These are phyloP conservation scores for Dictyostelium intermedium DNA, from an alignment of 78 protist genomes.

Conservation along the genomic window DNA sequence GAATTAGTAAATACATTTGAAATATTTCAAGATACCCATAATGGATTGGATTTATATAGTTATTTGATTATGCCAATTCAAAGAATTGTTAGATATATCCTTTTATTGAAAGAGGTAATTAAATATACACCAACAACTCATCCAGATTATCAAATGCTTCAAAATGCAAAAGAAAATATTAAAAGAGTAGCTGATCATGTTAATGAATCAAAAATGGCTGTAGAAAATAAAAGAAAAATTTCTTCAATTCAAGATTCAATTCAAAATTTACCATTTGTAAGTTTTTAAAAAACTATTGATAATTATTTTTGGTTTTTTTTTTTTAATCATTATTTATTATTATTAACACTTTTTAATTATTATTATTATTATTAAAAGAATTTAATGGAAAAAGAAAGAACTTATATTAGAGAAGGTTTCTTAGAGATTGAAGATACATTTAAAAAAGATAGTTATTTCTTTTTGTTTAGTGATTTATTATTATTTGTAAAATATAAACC, in stretches of 20 bases:
- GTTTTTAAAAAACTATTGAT: no score
- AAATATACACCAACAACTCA: constrained; percentile 62
- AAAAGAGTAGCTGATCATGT: constrained; percentile 61
- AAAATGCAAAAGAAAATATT: constrained; percentile 48
- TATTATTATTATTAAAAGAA: not conserved
- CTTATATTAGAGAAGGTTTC: constrained; percentile 73
- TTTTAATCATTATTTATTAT: not conserved
- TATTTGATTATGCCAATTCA: constrained; percentile 79
- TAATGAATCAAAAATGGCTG: constrained; percentile 57
- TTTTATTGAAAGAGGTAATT: constrained; percentile 51
- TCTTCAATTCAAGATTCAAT: constrained; percentile 53
- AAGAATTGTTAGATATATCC: constrained; percentile 50
- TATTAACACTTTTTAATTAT: not conserved
- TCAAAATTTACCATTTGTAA: constrained; percentile 7
- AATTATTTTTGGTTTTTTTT: not conserved
- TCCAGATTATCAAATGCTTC: constrained; percentile 36
- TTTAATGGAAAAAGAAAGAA: constrained; percentile 40
- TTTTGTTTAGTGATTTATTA: constrained; percentile 55
- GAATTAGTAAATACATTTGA: constrained; percentile 66
- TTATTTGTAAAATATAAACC: constrained; percentile 69
- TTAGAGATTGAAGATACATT: constrained; percentile 67
- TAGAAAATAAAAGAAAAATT: constrained; percentile 54
- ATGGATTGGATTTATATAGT: constrained; percentile 65
- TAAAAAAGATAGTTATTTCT: constrained; percentile 68
- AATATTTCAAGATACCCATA: constrained; percentile 48